Percentiles rank a stretch among this genome's conserved stretches.
Conservation (phyloP, 1,284 basidiomycete genomes). For the Ustilago nuda region DNA sequence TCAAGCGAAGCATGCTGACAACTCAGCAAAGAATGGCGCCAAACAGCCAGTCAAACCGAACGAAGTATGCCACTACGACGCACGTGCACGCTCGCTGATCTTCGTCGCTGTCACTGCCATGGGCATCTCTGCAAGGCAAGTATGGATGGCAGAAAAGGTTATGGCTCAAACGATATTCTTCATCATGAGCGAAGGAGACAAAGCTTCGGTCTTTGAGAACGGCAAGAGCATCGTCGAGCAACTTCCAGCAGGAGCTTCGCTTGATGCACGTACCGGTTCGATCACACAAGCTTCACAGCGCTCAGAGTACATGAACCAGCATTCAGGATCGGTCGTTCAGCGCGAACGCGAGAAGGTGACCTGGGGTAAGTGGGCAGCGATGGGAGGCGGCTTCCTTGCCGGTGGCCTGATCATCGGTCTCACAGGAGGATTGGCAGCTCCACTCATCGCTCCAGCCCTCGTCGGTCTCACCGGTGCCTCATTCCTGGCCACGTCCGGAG, state of each 20-base stretch:
- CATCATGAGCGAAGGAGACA: conserved; percentile 56
- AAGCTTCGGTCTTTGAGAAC: conserved; percentile 40
- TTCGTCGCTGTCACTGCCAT: conserved; percentile 58
- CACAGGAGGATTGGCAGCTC: conserved; percentile 62
- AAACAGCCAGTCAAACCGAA: conserved; percentile 59
- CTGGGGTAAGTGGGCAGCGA: conserved; percentile 61
- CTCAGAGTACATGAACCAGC: conserved; percentile 62
- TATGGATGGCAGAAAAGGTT: conserved; percentile 61
- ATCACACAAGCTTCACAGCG: conserved; percentile 44
- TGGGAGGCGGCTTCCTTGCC: conserved; percentile 56
- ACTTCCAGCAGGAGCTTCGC: conserved; percentile 40
- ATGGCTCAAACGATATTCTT: conserved; percentile 63
- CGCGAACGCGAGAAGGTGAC: conserved; percentile 55
- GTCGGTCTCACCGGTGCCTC: conserved; percentile 60
- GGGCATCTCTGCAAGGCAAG: conserved; percentile 46
- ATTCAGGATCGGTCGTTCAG: conserved; percentile 44
- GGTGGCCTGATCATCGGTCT: conserved; percentile 60
- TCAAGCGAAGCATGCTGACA: not conserved
- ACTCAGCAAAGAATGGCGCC: conserved; percentile 4
- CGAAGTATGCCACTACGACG: conserved; percentile 63
- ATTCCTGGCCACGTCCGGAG: conserved; percentile 61
- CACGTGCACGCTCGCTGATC: conserved; percentile 59
- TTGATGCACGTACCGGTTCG: conserved; percentile 38
- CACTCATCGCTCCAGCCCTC: conserved; percentile 59
- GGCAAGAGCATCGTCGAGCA: conserved; percentile 56